Percentiles rank a stretch among this genome's conserved stretches.
Evolutionary conservation across 306 rosid genomes (phyloP).

Genomic region (Calophaca sinica): DNA sequence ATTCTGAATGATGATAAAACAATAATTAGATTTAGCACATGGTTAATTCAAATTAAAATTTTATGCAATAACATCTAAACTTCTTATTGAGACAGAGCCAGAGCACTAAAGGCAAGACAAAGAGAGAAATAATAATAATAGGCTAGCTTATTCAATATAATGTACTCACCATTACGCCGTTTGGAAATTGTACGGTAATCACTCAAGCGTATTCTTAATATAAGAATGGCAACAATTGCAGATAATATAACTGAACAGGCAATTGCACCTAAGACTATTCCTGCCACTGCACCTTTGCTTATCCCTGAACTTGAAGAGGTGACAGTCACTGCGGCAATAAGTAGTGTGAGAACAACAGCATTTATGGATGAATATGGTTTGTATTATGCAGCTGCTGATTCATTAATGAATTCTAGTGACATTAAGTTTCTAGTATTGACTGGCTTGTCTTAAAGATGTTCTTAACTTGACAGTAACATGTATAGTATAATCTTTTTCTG

Average conservation of each 20-base stretch:
- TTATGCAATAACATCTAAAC: not conserved
- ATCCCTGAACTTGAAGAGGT: slow-evolving; percentile 54
- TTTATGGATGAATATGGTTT: not conserved
- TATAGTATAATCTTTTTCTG: not conserved
- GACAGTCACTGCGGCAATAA: slow-evolving; percentile 51
- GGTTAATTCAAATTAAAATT: not conserved
- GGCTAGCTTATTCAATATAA: slow-evolving; percentile 10
- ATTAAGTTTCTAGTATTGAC: not conserved
- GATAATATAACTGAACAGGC: slow-evolving; percentile 68
- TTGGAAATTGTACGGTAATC: slow-evolving; percentile 49
- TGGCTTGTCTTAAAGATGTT: not conserved
- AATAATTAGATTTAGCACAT: not conserved
- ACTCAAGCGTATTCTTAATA: slow-evolving; percentile 56
- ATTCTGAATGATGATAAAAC: not conserved
- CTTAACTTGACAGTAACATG: not conserved
- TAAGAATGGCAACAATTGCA: slow-evolving; percentile 61
- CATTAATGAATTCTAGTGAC: not conserved
- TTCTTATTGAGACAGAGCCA: not conserved
- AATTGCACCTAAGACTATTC: slow-evolving; percentile 74
- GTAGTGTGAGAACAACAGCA: slow-evolving; percentile 26
- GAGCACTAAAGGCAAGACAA: slow-evolving; percentile 7
- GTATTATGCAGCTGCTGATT: slow-evolving; percentile 1
- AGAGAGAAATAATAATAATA: not conserved
- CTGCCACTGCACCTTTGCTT: slow-evolving; percentile 76
- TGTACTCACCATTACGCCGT: slow-evolving; percentile 73